Percentiles rank a stretch among this genome's conserved stretches.
Evolutionary conservation across 2,329 filamentous ascomycete genomes (phyloP).

Genomic region (Podosphaera fusca): DNA sequence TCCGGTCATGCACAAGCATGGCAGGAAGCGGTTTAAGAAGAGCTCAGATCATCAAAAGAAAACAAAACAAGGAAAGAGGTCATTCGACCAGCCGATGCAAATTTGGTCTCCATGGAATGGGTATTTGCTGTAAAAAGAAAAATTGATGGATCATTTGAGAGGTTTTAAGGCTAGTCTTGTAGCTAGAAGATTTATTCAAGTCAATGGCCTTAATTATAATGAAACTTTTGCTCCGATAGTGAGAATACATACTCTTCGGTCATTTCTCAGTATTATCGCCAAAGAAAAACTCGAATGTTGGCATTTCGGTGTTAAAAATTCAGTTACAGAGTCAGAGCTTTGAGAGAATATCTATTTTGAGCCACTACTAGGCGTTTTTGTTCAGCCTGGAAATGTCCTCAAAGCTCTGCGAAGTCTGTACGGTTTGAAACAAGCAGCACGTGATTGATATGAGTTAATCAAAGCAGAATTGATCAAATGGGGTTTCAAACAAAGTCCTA

Average conservation of each 20-base stretch:
- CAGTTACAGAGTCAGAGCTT: neutral
- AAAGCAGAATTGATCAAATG: neutral
- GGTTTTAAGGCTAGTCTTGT: neutral
- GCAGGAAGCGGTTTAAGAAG: neutral
- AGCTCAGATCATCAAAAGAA: neutral
- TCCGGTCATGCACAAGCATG: neutral
- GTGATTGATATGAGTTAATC: neutral
- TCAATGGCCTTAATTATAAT: neutral
- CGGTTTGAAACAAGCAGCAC: neutral
- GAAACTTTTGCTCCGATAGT: neutral
- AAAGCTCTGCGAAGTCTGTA: neutral
- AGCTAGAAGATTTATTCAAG: neutral
- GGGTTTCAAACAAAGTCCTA: neutral
- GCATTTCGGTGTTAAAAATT: neutral
- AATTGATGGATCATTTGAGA: neutral
- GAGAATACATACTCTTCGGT: neutral
- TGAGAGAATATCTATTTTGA: neutral
- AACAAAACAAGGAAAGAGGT: neutral
- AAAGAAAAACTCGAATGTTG: neutral
- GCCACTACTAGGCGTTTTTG: neutral
- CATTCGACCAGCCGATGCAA: neutral
- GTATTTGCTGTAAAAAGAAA: neutral
- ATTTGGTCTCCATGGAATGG: neutral
- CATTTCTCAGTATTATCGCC: neutral
- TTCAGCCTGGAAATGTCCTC: neutral